Evolutionary conservation across 75 land plant genomes (phyloP), one percentile per base, ranked within the genome.

Genomic region (Sequoiadendron giganteum): DNA sequence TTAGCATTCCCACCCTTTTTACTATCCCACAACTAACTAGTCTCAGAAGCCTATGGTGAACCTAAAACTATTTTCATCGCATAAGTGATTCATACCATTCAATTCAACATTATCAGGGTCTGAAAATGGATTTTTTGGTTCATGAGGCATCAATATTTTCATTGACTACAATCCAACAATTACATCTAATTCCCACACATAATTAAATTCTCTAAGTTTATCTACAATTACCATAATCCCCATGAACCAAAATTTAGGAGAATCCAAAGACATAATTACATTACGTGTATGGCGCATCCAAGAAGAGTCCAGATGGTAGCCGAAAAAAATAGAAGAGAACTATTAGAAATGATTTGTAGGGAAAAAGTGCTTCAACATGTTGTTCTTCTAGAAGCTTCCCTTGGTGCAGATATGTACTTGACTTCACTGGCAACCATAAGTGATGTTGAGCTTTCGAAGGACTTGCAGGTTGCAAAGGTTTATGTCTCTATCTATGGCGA

Each of bases 401-500:
- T 95, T 3, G 99, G 98, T 19, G 99, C 96, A n/a, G 99, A 98
- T 54, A 89, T 93, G 58, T 98, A 96, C 81, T 93, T 98, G n/a
- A 92, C 97, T 16, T 95, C 99, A 21, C 90, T 98, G 54, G 94
- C 99, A 85, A 98, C 96, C 40, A 91, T 98, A 52, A 95, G 93
- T 83, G 97, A 95, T 87, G 99, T 97, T 72, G 97, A 94, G 86
- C 91, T 98, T 54, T 98, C 99, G 9, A 90, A 85, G 65, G 99
- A 98, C 88, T 90, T 97, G 83, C 96, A 94, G 97, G 99, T 96
- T 58, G 99, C 95, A 34, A 98, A 98, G 88, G 97, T 96, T 13
- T 98, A 94, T 90, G 94, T 96, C 40, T 98, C 99, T 47, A 89
- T 98, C 28, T 94, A 93, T 88, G 97, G 98, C 3, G 99, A 98